A percentile compares a stretch with the other conserved stretches of the same genome.
Conservation (phyloP, 2,329 filamentous ascomycete species). For the Mycosphaerella sp. region DNA sequence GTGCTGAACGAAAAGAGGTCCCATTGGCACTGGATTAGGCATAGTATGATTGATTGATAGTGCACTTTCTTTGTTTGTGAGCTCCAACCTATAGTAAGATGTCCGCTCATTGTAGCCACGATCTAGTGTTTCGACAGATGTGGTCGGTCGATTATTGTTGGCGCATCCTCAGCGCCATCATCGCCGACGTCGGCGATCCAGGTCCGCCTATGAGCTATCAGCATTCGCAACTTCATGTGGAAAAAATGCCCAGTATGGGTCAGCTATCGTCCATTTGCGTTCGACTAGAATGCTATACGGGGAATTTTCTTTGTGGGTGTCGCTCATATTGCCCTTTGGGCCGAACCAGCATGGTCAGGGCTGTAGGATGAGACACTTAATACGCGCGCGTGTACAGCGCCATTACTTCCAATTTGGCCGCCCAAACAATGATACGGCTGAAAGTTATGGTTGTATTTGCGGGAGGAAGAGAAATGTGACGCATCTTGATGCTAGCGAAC, state of each 20-base stretch:
- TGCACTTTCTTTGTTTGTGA: too few relatives aligned
- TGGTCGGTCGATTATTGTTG: too few relatives aligned
- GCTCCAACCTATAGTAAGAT: too few relatives aligned
- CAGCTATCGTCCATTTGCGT: not conserved
- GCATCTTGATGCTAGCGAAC: not conserved
- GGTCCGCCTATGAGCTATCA: too few relatives aligned
- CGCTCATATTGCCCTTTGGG: not conserved
- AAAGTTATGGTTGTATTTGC: not conserved
- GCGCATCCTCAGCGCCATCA: too few relatives aligned
- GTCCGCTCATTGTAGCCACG: too few relatives aligned
- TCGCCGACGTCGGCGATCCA: too few relatives aligned
- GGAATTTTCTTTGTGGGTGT: not conserved
- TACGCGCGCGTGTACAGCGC: not conserved
- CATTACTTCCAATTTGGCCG: not conserved
- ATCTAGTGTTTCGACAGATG: too few relatives aligned
- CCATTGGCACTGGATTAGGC: not conserved
- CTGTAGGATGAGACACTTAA: not conserved
- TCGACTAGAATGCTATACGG: not conserved
- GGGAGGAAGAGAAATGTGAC: not conserved
- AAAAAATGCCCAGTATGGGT: not conserved
- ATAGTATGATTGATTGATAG: too few relatives aligned
- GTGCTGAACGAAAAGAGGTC: not conserved
- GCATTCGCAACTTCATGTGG: too few relatives aligned
- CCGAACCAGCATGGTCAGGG: not conserved
- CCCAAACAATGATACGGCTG: not conserved